Conservation (phyloP, 2,329 filamentous ascomycete genomes). For the Fusarium caatingaense region DNA sequence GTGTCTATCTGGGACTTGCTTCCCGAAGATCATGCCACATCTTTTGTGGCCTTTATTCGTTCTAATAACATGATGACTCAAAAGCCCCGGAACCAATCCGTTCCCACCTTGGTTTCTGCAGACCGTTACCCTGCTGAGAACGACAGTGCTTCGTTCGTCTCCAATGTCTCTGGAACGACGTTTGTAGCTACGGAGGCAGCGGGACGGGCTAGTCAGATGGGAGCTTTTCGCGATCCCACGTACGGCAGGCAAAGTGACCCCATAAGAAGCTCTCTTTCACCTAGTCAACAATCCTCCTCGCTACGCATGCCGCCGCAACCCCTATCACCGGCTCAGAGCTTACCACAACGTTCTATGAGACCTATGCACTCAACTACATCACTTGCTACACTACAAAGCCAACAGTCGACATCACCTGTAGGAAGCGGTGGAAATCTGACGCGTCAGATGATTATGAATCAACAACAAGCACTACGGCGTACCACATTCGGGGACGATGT, state of each 20-base stretch:
- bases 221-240: constrained; percentile 37
- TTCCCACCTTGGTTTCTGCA: constrained; percentile 42
- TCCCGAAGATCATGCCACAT: constrained; percentile 67
- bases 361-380: constrained; percentile 43
- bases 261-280: constrained; percentile 17
- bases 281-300: constrained; percentile 41
- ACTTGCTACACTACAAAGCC: constrained; percentile 38
- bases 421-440: constrained; percentile 48
- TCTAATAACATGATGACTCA: constrained; percentile 65
- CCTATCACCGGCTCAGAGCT: constrained; percentile 40
- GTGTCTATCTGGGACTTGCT: constrained; percentile 70
- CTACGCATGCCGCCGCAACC: constrained; percentile 28
- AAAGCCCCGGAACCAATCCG: constrained; percentile 39
- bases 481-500: constrained; percentile 55
- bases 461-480: constrained; percentile 56
- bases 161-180: constrained; percentile 51
- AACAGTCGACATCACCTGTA: constrained; percentile 37
- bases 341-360: constrained; percentile 32
- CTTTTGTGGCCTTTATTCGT: constrained; percentile 68
- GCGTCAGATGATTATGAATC: constrained; percentile 58
- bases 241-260: constrained; percentile 32
- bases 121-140: constrained; percentile 37
- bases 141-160: constrained; percentile 48
- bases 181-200: constrained; percentile 48
- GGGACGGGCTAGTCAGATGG: constrained; percentile 34